phyloP scores from a whole-genome alignment of 768 basidiomycete species.

The Mycena haematopus region DNA sequence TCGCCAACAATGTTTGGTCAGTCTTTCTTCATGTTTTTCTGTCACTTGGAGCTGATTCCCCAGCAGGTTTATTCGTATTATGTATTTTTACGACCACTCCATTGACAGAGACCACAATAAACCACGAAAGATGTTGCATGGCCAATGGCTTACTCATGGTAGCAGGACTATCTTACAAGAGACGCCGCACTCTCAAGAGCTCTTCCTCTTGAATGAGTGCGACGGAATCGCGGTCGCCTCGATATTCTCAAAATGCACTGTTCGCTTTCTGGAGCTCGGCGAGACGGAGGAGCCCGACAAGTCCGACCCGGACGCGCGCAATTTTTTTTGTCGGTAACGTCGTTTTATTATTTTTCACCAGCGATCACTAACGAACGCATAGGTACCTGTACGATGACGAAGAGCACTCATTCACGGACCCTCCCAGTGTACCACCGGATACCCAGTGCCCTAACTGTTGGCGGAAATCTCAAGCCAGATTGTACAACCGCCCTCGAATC shows the following conservation, averaged over 20 bases:
- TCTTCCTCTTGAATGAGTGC: constrained; percentile 64
- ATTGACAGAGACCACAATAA: constrained; percentile 24
- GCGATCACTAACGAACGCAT: constrained; percentile 9
- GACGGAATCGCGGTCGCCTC: constrained; percentile 59
- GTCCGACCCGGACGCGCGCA: constrained; percentile 39
- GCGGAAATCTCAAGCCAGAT: constrained; percentile 36
- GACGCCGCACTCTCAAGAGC: constrained; percentile 63
- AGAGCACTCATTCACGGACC: constrained; percentile 51
- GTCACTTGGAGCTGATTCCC: constrained; percentile 1
- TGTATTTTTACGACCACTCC: constrained; percentile 60
- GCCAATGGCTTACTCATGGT: constrained; percentile 74
- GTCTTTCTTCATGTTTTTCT: constrained; percentile 24
- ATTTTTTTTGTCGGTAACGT: constrained; percentile 60
- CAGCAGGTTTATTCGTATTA: constrained; percentile 68
- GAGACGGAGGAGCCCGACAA: constrained; percentile 58
- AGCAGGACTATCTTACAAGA: constrained; percentile 70
- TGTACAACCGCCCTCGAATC: constrained; percentile 33
- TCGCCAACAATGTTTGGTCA: constrained; percentile 68
- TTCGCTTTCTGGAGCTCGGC: constrained; percentile 47
- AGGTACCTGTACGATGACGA: constrained; percentile 62
- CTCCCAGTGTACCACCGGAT: constrained; percentile 38
- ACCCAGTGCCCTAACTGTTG: constrained; percentile 58
- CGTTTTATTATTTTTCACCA: neutral
- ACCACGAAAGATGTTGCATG: constrained; percentile 64
- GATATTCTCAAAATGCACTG: constrained; percentile 64